Base-by-base conservation (phyloP, 495 filamentous ascomycete genomes). In the Bathelium albidoporum region DNA sequence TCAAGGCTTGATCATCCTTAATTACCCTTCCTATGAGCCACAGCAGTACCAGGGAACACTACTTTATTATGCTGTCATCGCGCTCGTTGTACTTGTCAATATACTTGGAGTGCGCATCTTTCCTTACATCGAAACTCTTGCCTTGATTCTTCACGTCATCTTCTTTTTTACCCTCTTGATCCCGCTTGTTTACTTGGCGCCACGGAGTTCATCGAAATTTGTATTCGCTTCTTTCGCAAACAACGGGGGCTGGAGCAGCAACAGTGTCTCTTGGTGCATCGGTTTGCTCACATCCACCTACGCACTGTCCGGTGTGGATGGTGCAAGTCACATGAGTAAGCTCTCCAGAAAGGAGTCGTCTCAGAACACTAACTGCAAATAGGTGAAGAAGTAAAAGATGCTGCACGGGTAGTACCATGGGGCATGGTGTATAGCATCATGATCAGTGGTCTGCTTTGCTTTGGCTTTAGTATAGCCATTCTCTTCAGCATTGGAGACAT, bases 141-240 rank as follows among this genome's bases (percentile, higher is more conserved):
- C 86, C 53, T 69, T 88, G 32, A 75, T 86, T 16, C 74, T 87
- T 18, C 86, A 89, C 72, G 70, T 87, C 22, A 70, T 81, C 20
- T 83, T 83, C 1, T 80, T 89, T 58, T 83, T 89, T 64, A 83
- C 77, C 12, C 78, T 87, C 43, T 71, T 88, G 39, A 80, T 87
- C 22, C 80, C 83, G 0, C 70, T 89, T 18, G 79, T 79, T 72
- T 78, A 82, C 43, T 76, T 85, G 55, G 76, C 53, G 16, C 55
- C 52, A 34, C n/a, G 52, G 24, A 67, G 29, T n/a, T 4, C 52
- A 1, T 36, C 52, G 7, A 31, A 36, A 10, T 67, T 67, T 32
- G 64, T 66, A 12, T 39, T 39, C 34, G 14, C 34, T 5, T 5
- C 5, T 14, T 39, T 5, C 14, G 34, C 5, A 39, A 39, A 39